Percentiles rank a stretch among this genome's conserved stretches.
phyloP scores from a whole-genome alignment of 495 filamentous ascomycete species.

The Hypoxylon trugodes region DNA sequence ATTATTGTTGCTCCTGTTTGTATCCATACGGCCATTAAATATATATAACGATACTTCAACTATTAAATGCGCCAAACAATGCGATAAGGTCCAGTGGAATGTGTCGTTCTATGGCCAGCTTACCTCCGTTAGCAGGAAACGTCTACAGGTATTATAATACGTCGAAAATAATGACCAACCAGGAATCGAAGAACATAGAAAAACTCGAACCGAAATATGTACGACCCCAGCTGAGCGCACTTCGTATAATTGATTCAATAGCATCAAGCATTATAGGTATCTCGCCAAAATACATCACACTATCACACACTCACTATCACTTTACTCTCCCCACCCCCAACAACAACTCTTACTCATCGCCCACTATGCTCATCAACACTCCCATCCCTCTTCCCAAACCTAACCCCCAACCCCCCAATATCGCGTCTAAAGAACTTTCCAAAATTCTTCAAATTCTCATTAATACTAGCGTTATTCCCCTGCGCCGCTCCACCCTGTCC shows the following conservation, averaged over 20 bases:
- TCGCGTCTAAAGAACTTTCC: conserved; percentile 96
- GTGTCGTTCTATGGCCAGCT: neutral
- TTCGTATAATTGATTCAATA: too few relatives aligned
- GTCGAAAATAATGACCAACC: too few relatives aligned
- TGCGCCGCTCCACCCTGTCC: conserved; percentile 60
- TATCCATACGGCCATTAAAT: conserved; percentile 42
- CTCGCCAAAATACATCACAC: too few relatives aligned
- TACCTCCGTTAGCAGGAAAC: too few relatives aligned
- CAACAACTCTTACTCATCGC: neutral
- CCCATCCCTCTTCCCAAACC: conserved; percentile 66
- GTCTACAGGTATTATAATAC: too few relatives aligned
- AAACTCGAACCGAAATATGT: too few relatives aligned
- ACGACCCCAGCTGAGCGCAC: too few relatives aligned
- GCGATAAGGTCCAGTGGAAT: neutral
- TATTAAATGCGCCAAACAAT: conserved; percentile 1
- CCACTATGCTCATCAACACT: conserved; percentile 32
- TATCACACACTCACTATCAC: neutral
- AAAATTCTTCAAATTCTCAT: conserved; percentile 92
- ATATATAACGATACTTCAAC: conserved; percentile 17
- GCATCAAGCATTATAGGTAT: too few relatives aligned
- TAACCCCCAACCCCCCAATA: conserved; percentile 79
- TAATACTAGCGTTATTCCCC: conserved; percentile 67
- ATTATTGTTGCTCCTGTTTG: conserved; percentile 15
- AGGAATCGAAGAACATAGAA: neutral
- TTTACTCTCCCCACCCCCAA: neutral